Evolutionary conservation across 768 basidiomycete species (phyloP), one percentile per base, ranked within the genome.

Genomic region (Lanmaoa pseudosensibilis): DNA sequence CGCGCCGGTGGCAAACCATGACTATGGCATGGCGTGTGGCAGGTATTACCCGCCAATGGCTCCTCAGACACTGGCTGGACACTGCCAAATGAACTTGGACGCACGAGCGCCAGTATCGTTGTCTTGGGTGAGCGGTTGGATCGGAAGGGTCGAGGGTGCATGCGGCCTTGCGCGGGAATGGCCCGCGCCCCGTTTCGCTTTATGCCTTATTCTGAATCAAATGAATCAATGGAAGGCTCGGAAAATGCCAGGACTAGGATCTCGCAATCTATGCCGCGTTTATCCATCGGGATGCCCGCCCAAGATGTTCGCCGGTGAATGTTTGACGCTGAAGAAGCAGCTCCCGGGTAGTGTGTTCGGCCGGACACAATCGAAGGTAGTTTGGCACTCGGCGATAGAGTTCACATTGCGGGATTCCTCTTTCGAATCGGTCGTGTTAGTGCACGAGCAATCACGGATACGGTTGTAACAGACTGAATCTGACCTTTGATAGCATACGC

Each of bases 401-500:
- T 30, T 30, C 27, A 30, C 27, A 7, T 30, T 30, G 27, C 7
- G 27, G 7, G 8, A 30, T 30, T 4, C 27, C 27, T 8, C 27
- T 30, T 7, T 30, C 7, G 27, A 30, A 9, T 7, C 7, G 7
- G 16, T 52, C 34, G 6, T 11, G 39, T 60, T 41, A 68, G 38
- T 44, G 30, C 53, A 43, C 18, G 38, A n/a, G 13, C 27, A 4
- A 52, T 37, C 9, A 1, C 50, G 19, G 10, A 36, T n/a, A n/a
- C n/a, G n/a, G n/a, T n/a, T n/a, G 6, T 11, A 12, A 15, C 33
- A 67, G 18, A 34, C 4, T 4, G 4, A 15, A 9, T 36, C 77
- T 45, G 45, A 91, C 90, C 91, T 98, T n/a, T 98, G 84, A 99
- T 99, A 60, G 96, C 96, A 74, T 98, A 99, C 53, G 96, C 98